A percentile compares a stretch with the other conserved stretches of the same genome.
Conservation (phyloP, 495 filamentous ascomycete species). For the Chaetomium fimeti region DNA sequence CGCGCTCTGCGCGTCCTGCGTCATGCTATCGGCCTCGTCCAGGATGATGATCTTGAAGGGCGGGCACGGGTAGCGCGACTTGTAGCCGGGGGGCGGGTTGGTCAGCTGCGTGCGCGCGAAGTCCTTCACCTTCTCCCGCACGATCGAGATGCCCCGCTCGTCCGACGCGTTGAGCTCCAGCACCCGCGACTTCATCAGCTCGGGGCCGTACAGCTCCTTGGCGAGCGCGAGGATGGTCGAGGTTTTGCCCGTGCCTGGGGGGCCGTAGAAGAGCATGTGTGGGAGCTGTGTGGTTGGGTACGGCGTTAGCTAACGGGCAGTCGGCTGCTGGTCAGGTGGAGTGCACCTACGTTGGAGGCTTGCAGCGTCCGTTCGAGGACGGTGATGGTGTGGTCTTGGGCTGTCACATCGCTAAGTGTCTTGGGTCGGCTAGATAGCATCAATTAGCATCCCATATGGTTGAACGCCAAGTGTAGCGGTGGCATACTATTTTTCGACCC, state of each 20-base stretch:
- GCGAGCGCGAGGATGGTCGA: constrained; percentile 93
- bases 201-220: constrained; percentile 95
- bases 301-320: constrained; percentile 1
- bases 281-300: constrained; percentile 62
- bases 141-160: constrained; percentile 94
- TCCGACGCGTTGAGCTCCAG: constrained; percentile 98
- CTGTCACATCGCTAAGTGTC: constrained; percentile 88
- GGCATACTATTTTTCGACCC: constrained; percentile 99
- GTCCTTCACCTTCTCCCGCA: constrained; percentile 98
- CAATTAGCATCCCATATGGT: constrained; percentile 24
- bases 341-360: constrained; percentile 73
- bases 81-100: constrained; percentile 67
- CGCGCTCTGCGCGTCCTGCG: constrained; percentile 93
- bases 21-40: constrained; percentile 98
- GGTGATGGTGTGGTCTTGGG: constrained; percentile 95
- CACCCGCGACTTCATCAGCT: constrained; percentile 88
- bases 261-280: constrained; percentile 99
- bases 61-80: constrained; percentile 81
- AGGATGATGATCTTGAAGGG: constrained; percentile 98
- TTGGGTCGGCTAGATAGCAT: constrained; percentile 73
- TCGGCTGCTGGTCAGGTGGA: not conserved
- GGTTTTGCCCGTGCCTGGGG: constrained; percentile 97
- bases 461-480: not conserved
- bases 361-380: constrained; percentile 90
- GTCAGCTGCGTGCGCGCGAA: constrained; percentile 94